These are phyloP conservation scores for Solanum chiquidenum DNA, from an alignment of 257 asterid species.

Conservation along the genomic window DNA sequence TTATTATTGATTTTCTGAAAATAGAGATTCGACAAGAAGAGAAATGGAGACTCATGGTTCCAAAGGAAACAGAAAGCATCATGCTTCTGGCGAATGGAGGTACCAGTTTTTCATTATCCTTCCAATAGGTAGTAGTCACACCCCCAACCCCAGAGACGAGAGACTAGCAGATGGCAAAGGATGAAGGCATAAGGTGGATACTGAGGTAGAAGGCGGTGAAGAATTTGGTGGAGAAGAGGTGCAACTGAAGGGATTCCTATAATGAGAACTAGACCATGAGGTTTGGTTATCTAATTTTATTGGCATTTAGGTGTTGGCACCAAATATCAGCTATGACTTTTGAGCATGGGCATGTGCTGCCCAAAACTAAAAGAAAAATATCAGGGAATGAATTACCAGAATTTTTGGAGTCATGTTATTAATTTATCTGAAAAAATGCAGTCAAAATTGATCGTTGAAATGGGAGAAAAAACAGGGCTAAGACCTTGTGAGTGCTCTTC, in stretches of 20 bases:
- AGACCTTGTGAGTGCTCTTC: conserved; percentile 73
- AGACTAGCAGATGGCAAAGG: neutral
- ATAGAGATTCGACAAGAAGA: neutral
- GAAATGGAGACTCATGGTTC: neutral
- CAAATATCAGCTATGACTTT: neutral
- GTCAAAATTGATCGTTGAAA: neutral
- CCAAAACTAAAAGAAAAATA: neutral
- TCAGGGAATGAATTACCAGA: neutral
- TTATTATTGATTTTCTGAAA: neutral
- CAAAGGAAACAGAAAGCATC: neutral
- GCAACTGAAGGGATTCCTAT: neutral
- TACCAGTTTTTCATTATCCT: neutral
- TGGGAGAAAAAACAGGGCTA: neutral
- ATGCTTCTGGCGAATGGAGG: neutral
- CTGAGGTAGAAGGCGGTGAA: neutral
- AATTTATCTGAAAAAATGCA: neutral
- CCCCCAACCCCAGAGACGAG: neutral
- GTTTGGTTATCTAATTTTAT: neutral
- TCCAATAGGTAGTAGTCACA: neutral
- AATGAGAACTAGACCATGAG: neutral
- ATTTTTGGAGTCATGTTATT: neutral
- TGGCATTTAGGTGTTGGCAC: neutral
- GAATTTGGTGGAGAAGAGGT: neutral
- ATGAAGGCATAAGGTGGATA: neutral
- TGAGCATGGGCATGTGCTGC: neutral